A percentile compares a stretch with the other conserved stretches of the same genome.
phyloP scores from a whole-genome alignment of 768 basidiomycete species.

The Hebeloma cylindrosporum region DNA sequence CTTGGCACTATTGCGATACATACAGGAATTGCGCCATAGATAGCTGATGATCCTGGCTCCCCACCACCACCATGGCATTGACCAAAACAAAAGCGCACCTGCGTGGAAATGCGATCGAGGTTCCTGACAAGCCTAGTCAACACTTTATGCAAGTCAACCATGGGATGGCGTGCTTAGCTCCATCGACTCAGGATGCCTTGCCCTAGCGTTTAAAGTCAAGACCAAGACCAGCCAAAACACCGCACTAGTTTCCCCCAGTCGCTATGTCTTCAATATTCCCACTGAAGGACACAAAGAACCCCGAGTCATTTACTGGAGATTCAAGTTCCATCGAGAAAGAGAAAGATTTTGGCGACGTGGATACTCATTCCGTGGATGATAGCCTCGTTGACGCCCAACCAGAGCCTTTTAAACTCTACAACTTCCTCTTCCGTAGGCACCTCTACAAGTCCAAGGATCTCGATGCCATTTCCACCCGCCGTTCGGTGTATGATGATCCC shows the following conservation, averaged over 20 bases:
- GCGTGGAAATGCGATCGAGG: neutral
- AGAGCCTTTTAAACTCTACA: conserved; percentile 33
- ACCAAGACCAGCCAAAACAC: neutral
- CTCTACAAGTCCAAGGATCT: conserved; percentile 24
- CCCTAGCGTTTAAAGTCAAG: neutral
- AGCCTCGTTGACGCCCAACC: conserved; percentile 38
- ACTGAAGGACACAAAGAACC: conserved; percentile 2
- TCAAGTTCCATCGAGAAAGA: conserved; percentile 12
- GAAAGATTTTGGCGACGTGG: conserved; percentile 14
- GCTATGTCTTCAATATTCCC: neutral
- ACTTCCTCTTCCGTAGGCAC: conserved; percentile 34
- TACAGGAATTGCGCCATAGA: too few species aligned
- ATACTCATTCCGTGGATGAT: conserved; percentile 22
- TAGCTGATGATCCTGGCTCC: too few species aligned
- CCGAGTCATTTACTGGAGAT: conserved; percentile 5
- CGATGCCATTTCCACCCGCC: conserved; percentile 47
- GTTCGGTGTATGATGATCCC: conserved; percentile 54
- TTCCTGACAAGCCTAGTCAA: neutral
- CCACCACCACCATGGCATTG: too few species aligned
- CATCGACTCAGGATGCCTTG: neutral
- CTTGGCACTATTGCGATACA: too few species aligned
- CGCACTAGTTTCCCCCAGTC: neutral
- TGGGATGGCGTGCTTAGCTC: conserved; percentile 5
- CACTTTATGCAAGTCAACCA: conserved; percentile 2
- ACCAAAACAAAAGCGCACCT: neutral